Conservation (phyloP, 495 filamentous ascomycete species). For the Penicillium nucicola region DNA sequence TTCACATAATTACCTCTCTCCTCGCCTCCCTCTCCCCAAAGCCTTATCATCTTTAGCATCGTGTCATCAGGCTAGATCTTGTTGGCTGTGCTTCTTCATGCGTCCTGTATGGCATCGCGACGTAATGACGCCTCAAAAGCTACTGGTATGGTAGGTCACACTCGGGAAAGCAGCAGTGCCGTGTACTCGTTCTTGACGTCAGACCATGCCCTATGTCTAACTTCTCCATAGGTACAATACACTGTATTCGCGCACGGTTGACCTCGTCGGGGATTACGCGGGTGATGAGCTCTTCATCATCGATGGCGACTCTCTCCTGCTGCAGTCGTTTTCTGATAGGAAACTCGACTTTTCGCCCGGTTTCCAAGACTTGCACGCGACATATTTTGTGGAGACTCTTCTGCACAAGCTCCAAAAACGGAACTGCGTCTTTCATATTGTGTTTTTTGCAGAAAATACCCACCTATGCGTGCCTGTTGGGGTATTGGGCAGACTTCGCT, state of each 20-base stretch:
- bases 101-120: too few species aligned
- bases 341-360: constrained; percentile 62
- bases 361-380: constrained; percentile 69
- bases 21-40: too few species aligned
- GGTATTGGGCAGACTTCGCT: neutral
- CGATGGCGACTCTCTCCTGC: constrained; percentile 69
- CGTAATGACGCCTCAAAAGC: too few species aligned
- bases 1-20: too few species aligned
- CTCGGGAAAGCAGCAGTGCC: too few species aligned
- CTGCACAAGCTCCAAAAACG: constrained; percentile 54
- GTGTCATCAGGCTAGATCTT: too few species aligned
- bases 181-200: too few species aligned
- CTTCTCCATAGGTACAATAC: constrained; percentile 23
- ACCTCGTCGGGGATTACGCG: constrained; percentile 62
- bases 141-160: too few species aligned
- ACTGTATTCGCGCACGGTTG: constrained; percentile 19
- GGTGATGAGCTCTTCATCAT: constrained; percentile 69
- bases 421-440: constrained; percentile 65
- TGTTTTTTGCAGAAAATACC: constrained; percentile 56
- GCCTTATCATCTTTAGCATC: too few species aligned
- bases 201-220: too few species aligned
- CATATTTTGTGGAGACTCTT: constrained; percentile 64
- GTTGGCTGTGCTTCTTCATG: too few species aligned
- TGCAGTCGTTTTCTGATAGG: constrained; percentile 55
- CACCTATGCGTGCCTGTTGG: constrained; percentile 11